A percentile compares a stretch with the other conserved stretches of the same genome.
phyloP scores from a whole-genome alignment of 2,329 filamentous ascomycete genomes.

The Cercospora beticola region DNA sequence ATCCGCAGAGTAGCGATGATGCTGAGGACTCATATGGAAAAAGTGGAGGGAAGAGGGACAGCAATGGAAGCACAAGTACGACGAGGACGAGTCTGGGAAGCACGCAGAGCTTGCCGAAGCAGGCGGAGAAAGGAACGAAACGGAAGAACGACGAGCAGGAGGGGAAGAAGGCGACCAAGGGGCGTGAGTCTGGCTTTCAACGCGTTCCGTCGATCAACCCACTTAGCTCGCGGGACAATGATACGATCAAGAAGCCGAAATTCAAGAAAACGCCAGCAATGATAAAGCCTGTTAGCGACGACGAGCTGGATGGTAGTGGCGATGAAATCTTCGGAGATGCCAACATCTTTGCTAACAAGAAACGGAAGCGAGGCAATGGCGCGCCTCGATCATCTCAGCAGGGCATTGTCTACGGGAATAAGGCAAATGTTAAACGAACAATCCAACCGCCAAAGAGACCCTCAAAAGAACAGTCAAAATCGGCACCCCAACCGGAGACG shows the following conservation, averaged over 20 bases:
- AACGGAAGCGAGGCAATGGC: neutral
- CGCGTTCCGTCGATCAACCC: neutral
- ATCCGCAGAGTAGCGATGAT: constrained; percentile 12
- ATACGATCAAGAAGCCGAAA: neutral
- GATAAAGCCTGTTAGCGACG: neutral
- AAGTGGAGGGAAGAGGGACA: neutral
- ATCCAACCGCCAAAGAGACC: neutral
- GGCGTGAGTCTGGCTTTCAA: neutral
- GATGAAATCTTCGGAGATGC: neutral
- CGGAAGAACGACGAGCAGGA: neutral
- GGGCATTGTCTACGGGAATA: neutral
- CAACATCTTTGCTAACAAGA: neutral
- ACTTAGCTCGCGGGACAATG: neutral
- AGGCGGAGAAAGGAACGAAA: neutral
- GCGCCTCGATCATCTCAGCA: constrained; percentile 5
- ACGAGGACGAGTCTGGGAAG: neutral
- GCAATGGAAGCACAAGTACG: constrained; percentile 2
- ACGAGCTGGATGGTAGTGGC: neutral
- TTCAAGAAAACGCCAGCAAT: neutral
- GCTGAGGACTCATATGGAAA: neutral
- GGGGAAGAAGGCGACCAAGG: neutral
- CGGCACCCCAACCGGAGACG: neutral
- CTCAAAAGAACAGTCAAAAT: neutral
- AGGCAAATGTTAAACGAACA: neutral
- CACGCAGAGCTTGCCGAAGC: neutral